Conservation (phyloP, 2,329 filamentous ascomycete species). For the Nemania diffusa region DNA sequence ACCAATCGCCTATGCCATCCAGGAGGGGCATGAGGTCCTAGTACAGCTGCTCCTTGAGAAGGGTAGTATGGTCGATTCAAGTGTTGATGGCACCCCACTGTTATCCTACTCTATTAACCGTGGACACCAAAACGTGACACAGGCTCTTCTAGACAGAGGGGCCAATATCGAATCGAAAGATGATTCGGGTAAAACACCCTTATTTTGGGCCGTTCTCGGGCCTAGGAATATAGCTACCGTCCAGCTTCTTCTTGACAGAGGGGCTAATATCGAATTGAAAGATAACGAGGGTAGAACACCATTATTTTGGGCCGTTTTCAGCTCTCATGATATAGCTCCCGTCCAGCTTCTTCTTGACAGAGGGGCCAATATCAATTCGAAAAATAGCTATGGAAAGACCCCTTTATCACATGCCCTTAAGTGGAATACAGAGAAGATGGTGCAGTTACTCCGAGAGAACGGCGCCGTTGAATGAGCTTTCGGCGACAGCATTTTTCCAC, state of each 20-base stretch:
- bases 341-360: too few relatives aligned
- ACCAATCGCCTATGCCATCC: background rate
- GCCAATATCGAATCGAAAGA: background rate
- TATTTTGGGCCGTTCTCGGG: too few relatives aligned
- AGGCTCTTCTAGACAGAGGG: slow-evolving; percentile 6
- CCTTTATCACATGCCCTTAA: too few relatives aligned
- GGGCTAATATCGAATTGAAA: background rate
- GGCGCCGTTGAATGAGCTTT: too few relatives aligned
- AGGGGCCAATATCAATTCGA: too few relatives aligned
- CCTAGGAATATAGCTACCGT: too few relatives aligned
- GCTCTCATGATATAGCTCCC: too few relatives aligned
- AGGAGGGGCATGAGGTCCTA: background rate
- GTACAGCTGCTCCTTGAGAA: background rate
- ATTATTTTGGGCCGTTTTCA: background rate
- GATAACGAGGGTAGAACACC: background rate
- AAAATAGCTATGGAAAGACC: too few relatives aligned
- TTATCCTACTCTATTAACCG: background rate
- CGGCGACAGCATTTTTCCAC: too few relatives aligned
- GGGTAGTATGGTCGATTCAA: background rate
- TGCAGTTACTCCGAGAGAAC: too few relatives aligned
- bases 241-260: too few relatives aligned
- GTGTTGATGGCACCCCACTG: background rate
- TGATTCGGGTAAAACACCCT: background rate
- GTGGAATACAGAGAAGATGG: too few relatives aligned
- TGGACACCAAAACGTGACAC: background rate